Evolutionary conservation across 352 stramenopile species (phyloP), one percentile per base, ranked within the genome.

Genomic region (Phytopythium aichiense): DNA sequence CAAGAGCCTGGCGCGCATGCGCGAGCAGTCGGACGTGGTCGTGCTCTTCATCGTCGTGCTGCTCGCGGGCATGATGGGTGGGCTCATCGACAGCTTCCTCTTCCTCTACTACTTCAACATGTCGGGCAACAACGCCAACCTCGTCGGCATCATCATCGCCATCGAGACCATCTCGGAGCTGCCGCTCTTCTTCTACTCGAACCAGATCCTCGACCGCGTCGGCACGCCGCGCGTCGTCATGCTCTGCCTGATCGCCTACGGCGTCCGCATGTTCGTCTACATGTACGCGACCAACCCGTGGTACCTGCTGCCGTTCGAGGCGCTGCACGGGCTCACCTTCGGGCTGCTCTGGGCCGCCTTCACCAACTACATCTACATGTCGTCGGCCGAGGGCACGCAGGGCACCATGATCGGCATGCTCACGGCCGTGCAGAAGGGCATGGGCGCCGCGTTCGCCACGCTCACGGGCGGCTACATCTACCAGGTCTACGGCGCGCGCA

Each of bases 281-380:
- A 76, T 73, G 28, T 70, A 85, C 46, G 76, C 87, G 49, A 61
- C 76, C 25, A 87, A 88, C 63, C 74, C 83, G 57, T 92, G 83
- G 83, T 48, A 69, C 49, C 76, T 71, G 48, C 63, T 92, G 51
- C 83, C 83, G 6, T 74, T 90, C 40, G 83, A 92, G 58, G 61
- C 66, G 18, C 69, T 90, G 65, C 83, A 92, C 59, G 83, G 83
- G 31, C 70, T 85, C 64, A 91, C 83, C 30, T 92, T 83, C 58
- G 81, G 81, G 2, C 58, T 92, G 31, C 69, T 85, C 22, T 92
- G 83, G 83, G 83, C 83, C 18, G 79, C 81, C 30, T 86, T 86
- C 68, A 90, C 83, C 59, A 87, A 92, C 67, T 92, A 92, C 68
- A 67, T 90, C 2, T 92, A 88, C 65, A 67, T 80, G 56, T 76